phyloP scores from a whole-genome alignment of 306 rosid genomes.

The Fragaria nilgerrensis region DNA sequence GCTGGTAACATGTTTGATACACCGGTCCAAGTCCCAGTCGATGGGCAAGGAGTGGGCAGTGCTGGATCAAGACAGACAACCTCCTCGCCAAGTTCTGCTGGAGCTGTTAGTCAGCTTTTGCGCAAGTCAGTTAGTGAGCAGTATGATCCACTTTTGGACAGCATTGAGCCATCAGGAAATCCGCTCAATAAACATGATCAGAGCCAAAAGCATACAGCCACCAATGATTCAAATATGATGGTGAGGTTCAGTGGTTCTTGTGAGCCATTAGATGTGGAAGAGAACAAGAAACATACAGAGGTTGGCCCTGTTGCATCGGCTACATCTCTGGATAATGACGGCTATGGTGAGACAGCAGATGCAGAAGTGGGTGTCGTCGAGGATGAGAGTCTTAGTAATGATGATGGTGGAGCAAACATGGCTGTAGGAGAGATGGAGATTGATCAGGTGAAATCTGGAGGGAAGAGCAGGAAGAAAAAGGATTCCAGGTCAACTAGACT shows the following conservation, averaged over 20 bases:
- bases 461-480: slow-evolving; percentile 70
- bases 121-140: slow-evolving; percentile 59
- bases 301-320: slow-evolving; percentile 70
- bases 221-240: slow-evolving; percentile 51
- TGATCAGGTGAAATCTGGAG: slow-evolving; percentile 69
- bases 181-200: slow-evolving; percentile 40
- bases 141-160: slow-evolving; percentile 91
- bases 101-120: slow-evolving; percentile 47
- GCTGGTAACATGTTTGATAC: slow-evolving; percentile 40
- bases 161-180: slow-evolving; percentile 71
- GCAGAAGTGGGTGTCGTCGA: slow-evolving; percentile 84
- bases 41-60: slow-evolving; percentile 46
- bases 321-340: slow-evolving; percentile 71
- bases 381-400: slow-evolving; percentile 63
- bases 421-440: slow-evolving; percentile 57
- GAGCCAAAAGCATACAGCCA: slow-evolving; percentile 52
- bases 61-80: slow-evolving; percentile 54
- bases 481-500: slow-evolving; percentile 80
- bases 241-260: slow-evolving; percentile 50
- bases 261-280: slow-evolving; percentile 55
- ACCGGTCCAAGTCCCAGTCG: slow-evolving; percentile 30
- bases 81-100: slow-evolving; percentile 52
- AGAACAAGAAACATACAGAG: slow-evolving; percentile 50
- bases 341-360: slow-evolving; percentile 88
- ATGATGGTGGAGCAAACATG: slow-evolving; percentile 39